These are phyloP conservation scores for Aspergillus hortae DNA, from an alignment of 2,329 filamentous ascomycete genomes.

Conservation along the genomic window DNA sequence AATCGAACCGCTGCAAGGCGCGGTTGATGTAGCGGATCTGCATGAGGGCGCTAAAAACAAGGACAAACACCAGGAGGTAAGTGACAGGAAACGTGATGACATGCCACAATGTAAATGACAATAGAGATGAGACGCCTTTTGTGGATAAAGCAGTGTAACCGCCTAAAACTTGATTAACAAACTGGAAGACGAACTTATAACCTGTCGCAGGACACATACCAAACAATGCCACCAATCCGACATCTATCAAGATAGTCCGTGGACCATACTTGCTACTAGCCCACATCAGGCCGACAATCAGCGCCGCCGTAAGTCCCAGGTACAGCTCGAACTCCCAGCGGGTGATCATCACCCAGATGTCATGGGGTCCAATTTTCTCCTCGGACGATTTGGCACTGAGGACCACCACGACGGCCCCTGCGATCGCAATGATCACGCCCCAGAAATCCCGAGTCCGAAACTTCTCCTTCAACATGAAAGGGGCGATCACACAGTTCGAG, in stretches of 20 bases:
- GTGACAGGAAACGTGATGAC: slow-evolving; percentile 90
- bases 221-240: slow-evolving; percentile 89
- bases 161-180: slow-evolving; percentile 48
- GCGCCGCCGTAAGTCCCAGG: slow-evolving; percentile 66
- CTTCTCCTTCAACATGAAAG: slow-evolving; percentile 84
- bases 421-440: slow-evolving; percentile 83
- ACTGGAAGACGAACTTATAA: slow-evolving; percentile 2
- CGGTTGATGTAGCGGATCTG: slow-evolving; percentile 96
- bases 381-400: slow-evolving; percentile 86
- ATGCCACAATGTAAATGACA: slow-evolving; percentile 85
- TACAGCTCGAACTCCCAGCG: slow-evolving; percentile 90
- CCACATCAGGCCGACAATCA: slow-evolving; percentile 78
- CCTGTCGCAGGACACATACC: slow-evolving; percentile 51
- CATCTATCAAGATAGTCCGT: slow-evolving; percentile 82
- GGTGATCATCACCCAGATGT: slow-evolving; percentile 86
- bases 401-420: slow-evolving; percentile 86
- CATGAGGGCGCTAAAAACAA: slow-evolving; percentile 84
- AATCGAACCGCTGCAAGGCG: slow-evolving; percentile 86
- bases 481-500: slow-evolving; percentile 95
- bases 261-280: slow-evolving; percentile 80
- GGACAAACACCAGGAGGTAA: slow-evolving; percentile 75
- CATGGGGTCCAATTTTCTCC: slow-evolving; percentile 82
- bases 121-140: slow-evolving; percentile 91
- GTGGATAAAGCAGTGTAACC: slow-evolving; percentile 96
- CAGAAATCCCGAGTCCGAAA: slow-evolving; percentile 82